Conservation (phyloP, 129 eudicot genomes). For the Pulicaria dysenterica region DNA sequence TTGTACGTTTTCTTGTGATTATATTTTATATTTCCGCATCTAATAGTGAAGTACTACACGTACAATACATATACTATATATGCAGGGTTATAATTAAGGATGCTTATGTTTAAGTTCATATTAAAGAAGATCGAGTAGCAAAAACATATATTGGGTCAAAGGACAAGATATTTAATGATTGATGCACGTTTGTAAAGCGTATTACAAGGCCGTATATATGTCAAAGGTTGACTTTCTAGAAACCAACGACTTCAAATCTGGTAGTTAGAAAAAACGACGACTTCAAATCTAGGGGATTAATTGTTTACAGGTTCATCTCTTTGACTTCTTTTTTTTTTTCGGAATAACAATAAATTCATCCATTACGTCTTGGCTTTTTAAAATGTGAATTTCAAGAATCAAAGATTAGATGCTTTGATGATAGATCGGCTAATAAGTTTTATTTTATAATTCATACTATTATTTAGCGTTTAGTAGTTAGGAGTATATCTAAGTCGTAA, state of each 20-base stretch:
- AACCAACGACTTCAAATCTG: constrained; percentile 16
- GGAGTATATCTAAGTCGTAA: no score
- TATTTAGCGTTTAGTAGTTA: no score
- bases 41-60: no score
- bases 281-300: constrained; percentile 10
- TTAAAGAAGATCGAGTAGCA: not conserved
- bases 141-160: not conserved
- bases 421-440: no score
- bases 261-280: not conserved
- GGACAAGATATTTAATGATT: not conserved
- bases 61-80: no score
- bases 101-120: no score
- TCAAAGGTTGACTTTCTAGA: constrained; percentile 5
- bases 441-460: no score
- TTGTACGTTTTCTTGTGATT: no score
- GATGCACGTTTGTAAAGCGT: constrained; percentile 13
- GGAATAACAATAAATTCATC: not conserved
- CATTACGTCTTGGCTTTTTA: not conserved
- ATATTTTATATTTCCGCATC: no score
- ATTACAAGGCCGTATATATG: constrained; percentile 5
- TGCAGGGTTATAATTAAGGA: no score
- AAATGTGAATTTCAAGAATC: no score
- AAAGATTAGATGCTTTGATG: no score
- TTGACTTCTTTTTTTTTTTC: not conserved
- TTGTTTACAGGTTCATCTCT: not conserved